These are phyloP conservation scores for Pyrus hybrid DNA, from an alignment of 331 rosid genomes.

Conservation along the genomic window DNA sequence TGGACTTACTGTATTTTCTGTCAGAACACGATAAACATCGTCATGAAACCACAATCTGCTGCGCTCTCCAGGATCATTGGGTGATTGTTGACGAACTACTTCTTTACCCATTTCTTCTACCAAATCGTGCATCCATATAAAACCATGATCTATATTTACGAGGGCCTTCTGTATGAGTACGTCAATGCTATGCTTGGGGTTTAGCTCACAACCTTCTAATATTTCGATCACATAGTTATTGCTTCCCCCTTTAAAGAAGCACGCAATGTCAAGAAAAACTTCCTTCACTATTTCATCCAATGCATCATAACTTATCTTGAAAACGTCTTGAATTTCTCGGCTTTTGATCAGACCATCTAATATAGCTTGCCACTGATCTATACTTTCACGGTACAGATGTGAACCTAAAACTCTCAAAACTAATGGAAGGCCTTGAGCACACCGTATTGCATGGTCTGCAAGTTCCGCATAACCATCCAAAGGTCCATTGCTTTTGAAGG, in stretches of 20 bases:
- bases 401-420: constrained; percentile 18
- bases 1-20: background rate
- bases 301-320: constrained; percentile 8
- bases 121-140: background rate
- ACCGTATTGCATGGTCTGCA: background rate
- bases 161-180: background rate
- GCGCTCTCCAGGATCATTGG: background rate
- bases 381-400: constrained; percentile 2
- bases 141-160: no score
- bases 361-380: constrained; percentile 15
- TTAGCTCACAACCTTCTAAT: background rate
- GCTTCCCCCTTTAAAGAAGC: fast-evolving
- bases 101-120: background rate
- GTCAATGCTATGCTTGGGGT: background rate
- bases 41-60: background rate
- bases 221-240: background rate
- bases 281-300: background rate
- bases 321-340: constrained; percentile 7
- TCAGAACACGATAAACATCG: no score
- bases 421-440: constrained; percentile 23
- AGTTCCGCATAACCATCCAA: background rate
- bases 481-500: constrained; percentile 12
- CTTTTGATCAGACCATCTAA: constrained; percentile 1
- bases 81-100: background rate
- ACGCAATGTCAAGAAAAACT: background rate